Conservation (phyloP, 331 rosid genomes). For the Prunus yedoensis region DNA sequence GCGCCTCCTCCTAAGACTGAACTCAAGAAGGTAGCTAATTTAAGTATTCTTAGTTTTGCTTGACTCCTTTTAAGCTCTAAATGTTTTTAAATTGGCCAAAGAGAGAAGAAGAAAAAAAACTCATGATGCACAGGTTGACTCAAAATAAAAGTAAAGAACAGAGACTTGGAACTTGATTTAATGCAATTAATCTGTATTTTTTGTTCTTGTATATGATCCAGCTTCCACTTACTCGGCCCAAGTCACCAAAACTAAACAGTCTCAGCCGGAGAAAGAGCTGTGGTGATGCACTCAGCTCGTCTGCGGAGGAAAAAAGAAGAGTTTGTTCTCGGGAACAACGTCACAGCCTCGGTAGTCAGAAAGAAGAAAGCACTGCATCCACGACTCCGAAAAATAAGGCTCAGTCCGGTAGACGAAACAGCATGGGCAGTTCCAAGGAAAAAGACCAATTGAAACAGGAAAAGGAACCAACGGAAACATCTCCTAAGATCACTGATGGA, state of each 20-base stretch:
- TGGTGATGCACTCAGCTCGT: slow-evolving; percentile 50
- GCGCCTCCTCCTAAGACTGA: slow-evolving; percentile 81
- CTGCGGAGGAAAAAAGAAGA: slow-evolving; percentile 35
- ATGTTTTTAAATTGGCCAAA: slow-evolving; percentile 9
- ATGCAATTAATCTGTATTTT: slow-evolving; percentile 13
- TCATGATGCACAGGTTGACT: neutral
- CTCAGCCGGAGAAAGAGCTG: slow-evolving; percentile 85
- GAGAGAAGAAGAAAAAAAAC: neutral
- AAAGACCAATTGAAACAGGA: slow-evolving; percentile 45
- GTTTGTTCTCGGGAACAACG: slow-evolving; percentile 48
- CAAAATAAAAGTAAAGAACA: neutral
- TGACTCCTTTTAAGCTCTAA: slow-evolving; percentile 13
- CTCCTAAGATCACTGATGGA: slow-evolving; percentile 50
- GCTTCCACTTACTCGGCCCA: slow-evolving; percentile 86
- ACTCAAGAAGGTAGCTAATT: slow-evolving; percentile 70
- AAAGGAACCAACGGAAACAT: slow-evolving; percentile 40
- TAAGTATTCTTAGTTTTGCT: slow-evolving; percentile 3
- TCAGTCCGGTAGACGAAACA: slow-evolving; percentile 29
- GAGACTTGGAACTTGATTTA: slow-evolving; percentile 6
- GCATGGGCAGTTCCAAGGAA: slow-evolving; percentile 24
- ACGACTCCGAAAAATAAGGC: slow-evolving; percentile 37
- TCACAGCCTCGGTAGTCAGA: slow-evolving; percentile 50
- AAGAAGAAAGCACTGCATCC: slow-evolving; percentile 28
- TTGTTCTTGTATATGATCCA: slow-evolving; percentile 33
- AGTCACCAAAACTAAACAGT: slow-evolving; percentile 69